Base-by-base conservation (phyloP, 345 rosid species). In the Populus ilicifolia region DNA sequence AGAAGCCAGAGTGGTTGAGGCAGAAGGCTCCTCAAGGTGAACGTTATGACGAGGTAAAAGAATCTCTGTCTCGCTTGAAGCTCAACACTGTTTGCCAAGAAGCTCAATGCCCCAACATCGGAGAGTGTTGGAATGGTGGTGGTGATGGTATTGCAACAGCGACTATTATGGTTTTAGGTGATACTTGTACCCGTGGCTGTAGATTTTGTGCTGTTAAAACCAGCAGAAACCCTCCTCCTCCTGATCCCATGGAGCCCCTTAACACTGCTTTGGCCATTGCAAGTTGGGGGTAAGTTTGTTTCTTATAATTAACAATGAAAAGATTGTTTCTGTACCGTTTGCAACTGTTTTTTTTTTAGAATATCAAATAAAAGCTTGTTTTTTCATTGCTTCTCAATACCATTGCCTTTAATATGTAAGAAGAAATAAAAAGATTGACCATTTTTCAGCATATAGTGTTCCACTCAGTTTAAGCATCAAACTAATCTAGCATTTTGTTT, bases 71-170 rank as follows among this genome's bases (percentile, higher is more conserved):
- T 41, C 80, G 86, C 56, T 87, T 94, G 70, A 94, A 89, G 17
- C 98, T 96, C 73, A 91, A 91, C 52, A 93, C 98, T 76, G 99
- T 96, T 21, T 96, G 99, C 50, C 94, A 93, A 70, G 99, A 96
- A 81, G 99, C 99, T 44, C 99, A 93, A 79, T 93, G 98, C 82
- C 98, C 99, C 67, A 96, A 96, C 79, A 92, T 94, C 38, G 98
- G 98, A 66, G 98, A 92, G 95, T 96, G 99, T 84, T 96, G 99
- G 98, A 96, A 94, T 89, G 99, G 99, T 46, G 99, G 99, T 56
- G 93, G 88, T 27, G 99, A 96, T 80, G 99, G 98, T 70, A 87
- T 94, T 83, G 90, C 98, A 18, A 96, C 98, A 2, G 99, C 98
- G 11, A 96, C 98, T 0, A 96, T 92, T 65, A 96, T 96, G 99